Percentiles rank a stretch among this genome's conserved stretches.
phyloP scores from a whole-genome alignment of 768 basidiomycete species.

The Epithele typhae region DNA sequence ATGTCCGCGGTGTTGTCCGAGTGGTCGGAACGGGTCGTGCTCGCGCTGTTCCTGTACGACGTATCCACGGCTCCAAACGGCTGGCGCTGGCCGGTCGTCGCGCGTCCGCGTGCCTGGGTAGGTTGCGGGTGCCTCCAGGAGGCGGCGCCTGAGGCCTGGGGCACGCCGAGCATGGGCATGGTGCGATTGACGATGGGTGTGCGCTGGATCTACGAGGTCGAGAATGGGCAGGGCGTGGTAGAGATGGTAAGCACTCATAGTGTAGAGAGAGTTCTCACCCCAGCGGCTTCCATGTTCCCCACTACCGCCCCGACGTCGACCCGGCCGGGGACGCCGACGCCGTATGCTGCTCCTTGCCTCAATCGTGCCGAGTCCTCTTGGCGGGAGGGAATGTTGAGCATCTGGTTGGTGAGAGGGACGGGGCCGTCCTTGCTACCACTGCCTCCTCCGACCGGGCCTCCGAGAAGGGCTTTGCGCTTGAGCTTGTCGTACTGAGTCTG shows the following conservation, averaged over 20 bases:
- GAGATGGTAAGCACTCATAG: too few species aligned
- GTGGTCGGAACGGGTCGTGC: slow-evolving; percentile 22
- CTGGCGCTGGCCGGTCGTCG: slow-evolving; percentile 42
- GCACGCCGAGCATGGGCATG: too few species aligned
- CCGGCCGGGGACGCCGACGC: slow-evolving; percentile 21
- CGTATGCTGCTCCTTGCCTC: slow-evolving; percentile 20
- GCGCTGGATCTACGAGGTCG: slow-evolving; percentile 51
- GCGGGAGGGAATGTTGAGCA: slow-evolving; percentile 8
- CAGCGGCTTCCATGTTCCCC: slow-evolving; percentile 61
- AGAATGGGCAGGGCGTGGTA: too few species aligned
- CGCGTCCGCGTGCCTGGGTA: slow-evolving; percentile 26
- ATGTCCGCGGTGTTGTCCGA: slow-evolving; percentile 68
- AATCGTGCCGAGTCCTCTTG: slow-evolving; percentile 8
- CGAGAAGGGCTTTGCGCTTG: slow-evolving; percentile 75
- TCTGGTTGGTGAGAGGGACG: slow-evolving; percentile 11
- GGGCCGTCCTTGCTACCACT: slow-evolving; percentile 4
- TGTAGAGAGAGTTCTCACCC: slow-evolving; percentile 35
- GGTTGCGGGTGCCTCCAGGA: slow-evolving; percentile 28
- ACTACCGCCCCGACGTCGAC: slow-evolving; percentile 53
- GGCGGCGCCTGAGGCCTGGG: slow-evolving; percentile 14
- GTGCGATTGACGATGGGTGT: slow-evolving; percentile 61
- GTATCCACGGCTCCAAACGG: slow-evolving; percentile 19
- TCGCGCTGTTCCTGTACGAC: slow-evolving; percentile 22
- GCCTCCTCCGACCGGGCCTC: slow-evolving; percentile 20
- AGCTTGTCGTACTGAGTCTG: slow-evolving; percentile 78